Evolutionary conservation across 768 basidiomycete species (phyloP), one percentile per base, ranked within the genome.

Genomic region (Piloderma croceum): DNA sequence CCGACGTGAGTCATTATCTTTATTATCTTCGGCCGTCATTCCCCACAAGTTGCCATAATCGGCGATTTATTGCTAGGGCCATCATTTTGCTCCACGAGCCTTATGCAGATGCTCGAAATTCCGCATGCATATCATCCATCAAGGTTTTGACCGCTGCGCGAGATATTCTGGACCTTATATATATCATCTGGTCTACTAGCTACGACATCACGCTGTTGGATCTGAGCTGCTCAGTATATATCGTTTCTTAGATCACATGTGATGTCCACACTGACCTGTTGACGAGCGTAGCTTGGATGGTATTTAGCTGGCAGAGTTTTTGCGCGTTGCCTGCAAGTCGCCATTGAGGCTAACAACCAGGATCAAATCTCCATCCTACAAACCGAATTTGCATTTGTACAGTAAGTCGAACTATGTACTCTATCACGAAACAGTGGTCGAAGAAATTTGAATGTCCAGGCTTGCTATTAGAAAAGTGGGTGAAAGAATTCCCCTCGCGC

Each of bases 51-150:
- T n/a, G n/a, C n/a, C n/a, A n/a, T 47, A 89, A 86, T 10, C 74
- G 81, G n/a, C n/a, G n/a, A n/a, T n/a, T n/a, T n/a, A n/a, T n/a
- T n/a, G n/a, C n/a, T n/a, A n/a, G n/a, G n/a, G n/a, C n/a, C 6
- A 75, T 64, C 11, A 81, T 89, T 38, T 64, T 86, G n/a, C 61
- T 89, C 31, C 86, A 88, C 49, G 86, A 89, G 46, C 82, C 83
- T 3, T 83, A 86, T 51, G 83, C 84, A 13, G 73, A 76, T 44
- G 66, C 82, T 34, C 65, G 68, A 19, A 64, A 60, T 34, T 68
- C 69, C 13, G 74, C 74, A 24, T 88, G 84, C 49, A 68, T 77
- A 31, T 86, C 83, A 29, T 79, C 83, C 11, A 68, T 78, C 48
- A 82, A 77, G 51, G 79, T 87, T 23, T 62, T 87, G 7, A 73